A percentile compares a stretch with the other conserved stretches of the same genome.
Evolutionary conservation across 108 stramenopile genomes (phyloP).

Genomic region (Mediolabrus comicus): DNA sequence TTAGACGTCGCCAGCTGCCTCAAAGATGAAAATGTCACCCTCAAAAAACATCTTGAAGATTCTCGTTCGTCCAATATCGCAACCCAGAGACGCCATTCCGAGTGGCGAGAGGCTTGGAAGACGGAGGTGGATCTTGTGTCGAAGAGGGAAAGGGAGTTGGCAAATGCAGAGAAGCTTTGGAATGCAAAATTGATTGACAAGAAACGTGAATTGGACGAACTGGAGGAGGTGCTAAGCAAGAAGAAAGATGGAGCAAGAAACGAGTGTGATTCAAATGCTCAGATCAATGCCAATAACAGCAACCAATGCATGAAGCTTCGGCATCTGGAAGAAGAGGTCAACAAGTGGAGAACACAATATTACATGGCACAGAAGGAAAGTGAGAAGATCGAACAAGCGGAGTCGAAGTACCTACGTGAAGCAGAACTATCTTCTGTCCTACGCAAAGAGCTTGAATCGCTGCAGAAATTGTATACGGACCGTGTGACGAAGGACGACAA

Average conservation of each 20-base stretch:
- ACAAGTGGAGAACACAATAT: constrained; percentile 27
- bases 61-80: constrained; percentile 1
- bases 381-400: constrained; percentile 7
- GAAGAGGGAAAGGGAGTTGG: constrained; percentile 22
- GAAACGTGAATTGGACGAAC: constrained; percentile 9
- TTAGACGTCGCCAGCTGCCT: constrained; percentile 11
- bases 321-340: constrained; percentile 12
- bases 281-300: constrained; percentile 5
- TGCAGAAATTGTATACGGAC: constrained; percentile 13
- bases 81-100: constrained; percentile 1
- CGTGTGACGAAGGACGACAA: constrained; percentile 4
- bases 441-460: constrained; percentile 18
- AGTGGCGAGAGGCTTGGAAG: constrained; percentile 37
- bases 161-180: constrained; percentile 16
- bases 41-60: constrained; percentile 5
- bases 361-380: constrained; percentile 9
- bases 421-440: background rate
- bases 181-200: constrained; percentile 13
- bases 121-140: constrained; percentile 22
- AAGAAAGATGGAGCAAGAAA: background rate
- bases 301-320: constrained; percentile 13
- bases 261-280: background rate
- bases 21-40: constrained; percentile 19
- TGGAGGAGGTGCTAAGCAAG: constrained; percentile 2
- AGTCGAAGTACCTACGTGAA: constrained; percentile 8